Conservation (phyloP, 352 stramenopile genomes). For the Phytophthora europaea region DNA sequence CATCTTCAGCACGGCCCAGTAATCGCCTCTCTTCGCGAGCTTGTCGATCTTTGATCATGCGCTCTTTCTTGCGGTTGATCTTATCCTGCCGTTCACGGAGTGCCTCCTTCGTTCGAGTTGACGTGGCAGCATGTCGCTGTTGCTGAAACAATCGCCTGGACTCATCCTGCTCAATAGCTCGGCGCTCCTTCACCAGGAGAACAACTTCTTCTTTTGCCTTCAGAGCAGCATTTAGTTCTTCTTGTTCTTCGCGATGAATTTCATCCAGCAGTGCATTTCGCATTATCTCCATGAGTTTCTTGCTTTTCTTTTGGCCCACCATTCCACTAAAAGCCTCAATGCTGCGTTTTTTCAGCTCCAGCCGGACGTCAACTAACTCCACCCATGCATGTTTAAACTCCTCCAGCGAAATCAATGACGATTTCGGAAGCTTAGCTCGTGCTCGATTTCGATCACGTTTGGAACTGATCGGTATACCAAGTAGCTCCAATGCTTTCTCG, state of each 20-base stretch:
- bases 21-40: constrained; percentile 64
- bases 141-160: constrained; percentile 53
- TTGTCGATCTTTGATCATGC: constrained; percentile 68
- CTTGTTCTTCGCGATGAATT: constrained; percentile 55
- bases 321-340: constrained; percentile 7
- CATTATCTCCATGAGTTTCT: constrained; percentile 33
- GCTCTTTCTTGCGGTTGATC: constrained; percentile 64
- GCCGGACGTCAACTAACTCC: constrained; percentile 54
- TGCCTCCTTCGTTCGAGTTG: constrained; percentile 66
- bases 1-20: constrained; percentile 45
- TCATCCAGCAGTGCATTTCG: constrained; percentile 44
- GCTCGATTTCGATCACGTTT: constrained; percentile 28
- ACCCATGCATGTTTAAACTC: constrained; percentile 72
- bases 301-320: constrained; percentile 20
- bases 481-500: constrained; percentile 64
- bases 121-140: constrained; percentile 61
- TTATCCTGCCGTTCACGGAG: constrained; percentile 75
- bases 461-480: constrained; percentile 40
- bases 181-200: constrained; percentile 52
- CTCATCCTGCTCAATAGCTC: constrained; percentile 57
- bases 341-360: constrained; percentile 55
- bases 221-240: constrained; percentile 58
- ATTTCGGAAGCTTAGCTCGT: constrained; percentile 46
- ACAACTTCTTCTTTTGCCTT: constrained; percentile 68
- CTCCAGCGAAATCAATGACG: constrained; percentile 48